Base-by-base conservation (phyloP, 176 grass and related monocot genomes). In the Oryza glumipatula region DNA sequence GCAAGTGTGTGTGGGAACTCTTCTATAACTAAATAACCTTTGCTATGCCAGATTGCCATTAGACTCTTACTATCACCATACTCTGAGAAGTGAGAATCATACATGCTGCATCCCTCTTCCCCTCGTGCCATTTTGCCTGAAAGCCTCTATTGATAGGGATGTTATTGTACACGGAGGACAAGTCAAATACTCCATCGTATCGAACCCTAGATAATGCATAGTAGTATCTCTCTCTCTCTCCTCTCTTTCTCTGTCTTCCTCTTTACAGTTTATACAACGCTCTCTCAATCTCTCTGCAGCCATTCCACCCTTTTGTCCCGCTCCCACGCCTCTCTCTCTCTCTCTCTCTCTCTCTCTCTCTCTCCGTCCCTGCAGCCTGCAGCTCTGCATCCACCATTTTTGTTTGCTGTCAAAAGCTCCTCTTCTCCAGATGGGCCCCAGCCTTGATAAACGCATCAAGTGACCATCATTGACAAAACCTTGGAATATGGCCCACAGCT, bases 401-500 rank as follows among this genome's bases (percentile, higher is more conserved):
- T 90, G 84, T 86, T 86, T 90, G 68, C 67, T 84, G 89, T 22
- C 87, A 80, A 82, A 77, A 54, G 56, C 75, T 89, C 39, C 17
- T 63, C 44, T 67, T 26, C 73, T 71, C 54, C 70, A 28, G 77
- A 39, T 74, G 39, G 76, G 46, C 16, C 80, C 47, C 80, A 14
- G 69, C 82, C 86, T 80, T 80, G 80, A 90, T 90, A 87, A 83
- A 83, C 85, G 52, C 76, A 87, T 87, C 85, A 79, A 87, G 65
- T 80, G 65, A 32, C 80, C 80, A 87, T 87, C 89, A 87, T 87
- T 80, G 81, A 46, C 64, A 69, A 69, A 68, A 28, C 76, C 44
- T 84, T 84, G 76, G 76, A 84, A 76, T 84, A 3, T 84, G 85
- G 76, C 85, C 85, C 89, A 80, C 46, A 73, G 68, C 47, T 32